A percentile compares a stretch with the other conserved stretches of the same genome.
These are phyloP conservation scores for Penicillium samsonianum DNA, from an alignment of 495 filamentous ascomycete genomes.

Conservation along the genomic window DNA sequence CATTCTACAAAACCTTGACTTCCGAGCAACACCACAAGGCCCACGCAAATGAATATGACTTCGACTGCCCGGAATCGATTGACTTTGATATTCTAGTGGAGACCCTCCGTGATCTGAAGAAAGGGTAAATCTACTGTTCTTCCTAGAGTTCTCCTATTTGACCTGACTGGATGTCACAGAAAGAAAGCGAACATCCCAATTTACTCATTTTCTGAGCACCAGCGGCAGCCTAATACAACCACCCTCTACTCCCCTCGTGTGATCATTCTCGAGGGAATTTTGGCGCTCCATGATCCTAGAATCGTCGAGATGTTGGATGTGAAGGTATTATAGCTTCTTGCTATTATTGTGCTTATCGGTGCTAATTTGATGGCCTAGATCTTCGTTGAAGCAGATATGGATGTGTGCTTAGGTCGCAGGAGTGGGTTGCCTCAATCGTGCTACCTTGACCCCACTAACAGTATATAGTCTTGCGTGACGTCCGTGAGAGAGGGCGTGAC, in stretches of 20 bases:
- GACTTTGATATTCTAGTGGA: conserved; percentile 90
- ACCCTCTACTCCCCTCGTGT: conserved; percentile 96
- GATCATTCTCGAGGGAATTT: conserved; percentile 91
- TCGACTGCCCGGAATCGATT: conserved; percentile 90
- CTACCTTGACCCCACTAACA: conserved; percentile 7
- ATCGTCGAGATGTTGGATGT: conserved; percentile 88
- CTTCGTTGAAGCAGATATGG: conserved; percentile 93
- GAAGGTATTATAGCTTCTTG: conserved; percentile 55
- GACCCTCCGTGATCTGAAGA: conserved; percentile 78
- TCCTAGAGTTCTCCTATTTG: not conserved
- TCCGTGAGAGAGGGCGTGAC: conserved; percentile 78
- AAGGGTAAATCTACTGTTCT: conserved; percentile 64
- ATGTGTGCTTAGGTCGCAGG: conserved; percentile 89
- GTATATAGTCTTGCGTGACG: conserved; percentile 75
- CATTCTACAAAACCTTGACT: conserved; percentile 87
- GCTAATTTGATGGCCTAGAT: conserved; percentile 53
- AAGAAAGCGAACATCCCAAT: conserved; percentile 90
- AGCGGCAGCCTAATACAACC: conserved; percentile 73
- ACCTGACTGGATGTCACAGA: conserved; percentile 46
- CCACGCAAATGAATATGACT: conserved; percentile 90
- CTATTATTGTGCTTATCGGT: not conserved
- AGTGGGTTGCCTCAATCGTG: conserved; percentile 52
- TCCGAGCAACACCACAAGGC: conserved; percentile 72
- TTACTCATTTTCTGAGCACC: conserved; percentile 94
- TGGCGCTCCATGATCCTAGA: conserved; percentile 86